A percentile compares a stretch with the other conserved stretches of the same genome.
Evolutionary conservation across 2,329 filamentous ascomycete genomes (phyloP).

Genomic region (Metarhizium sp.): DNA sequence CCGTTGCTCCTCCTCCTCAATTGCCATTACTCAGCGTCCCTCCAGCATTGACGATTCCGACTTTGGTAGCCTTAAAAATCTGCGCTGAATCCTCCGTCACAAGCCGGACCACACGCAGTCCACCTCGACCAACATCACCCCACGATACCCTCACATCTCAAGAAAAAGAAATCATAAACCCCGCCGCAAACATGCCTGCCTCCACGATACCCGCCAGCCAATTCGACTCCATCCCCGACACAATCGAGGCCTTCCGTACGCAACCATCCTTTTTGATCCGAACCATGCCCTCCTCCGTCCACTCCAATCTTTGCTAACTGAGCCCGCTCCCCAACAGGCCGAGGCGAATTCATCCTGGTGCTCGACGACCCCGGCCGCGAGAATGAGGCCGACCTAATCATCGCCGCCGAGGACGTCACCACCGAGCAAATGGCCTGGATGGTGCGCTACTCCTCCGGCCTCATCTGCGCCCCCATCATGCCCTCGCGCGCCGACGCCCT

Average conservation of each 20-base stretch:
- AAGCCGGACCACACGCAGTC: background rate
- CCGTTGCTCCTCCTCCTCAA: no score
- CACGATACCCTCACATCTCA: conserved; percentile 5
- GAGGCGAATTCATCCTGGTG: conserved; percentile 89
- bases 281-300: background rate
- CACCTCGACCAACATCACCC: background rate
- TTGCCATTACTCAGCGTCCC: no score
- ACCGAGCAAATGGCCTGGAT: conserved; percentile 92
- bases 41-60: no score
- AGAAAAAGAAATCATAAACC: no score
- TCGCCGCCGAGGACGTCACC: conserved; percentile 77
- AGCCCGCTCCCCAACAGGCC: conserved; percentile 33
- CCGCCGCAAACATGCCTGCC: conserved; percentile 33
- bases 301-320: conserved; percentile 2
- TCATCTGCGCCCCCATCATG: conserved; percentile 81
- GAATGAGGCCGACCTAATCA: conserved; percentile 97
- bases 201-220: conserved; percentile 39
- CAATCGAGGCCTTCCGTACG: conserved; percentile 56
- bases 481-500: conserved; percentile 60
- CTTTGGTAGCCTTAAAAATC: no score
- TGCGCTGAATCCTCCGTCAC: background rate
- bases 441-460: conserved; percentile 81
- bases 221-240: conserved; percentile 58
- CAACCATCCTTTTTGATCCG: conserved; percentile 2
- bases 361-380: conserved; percentile 88